These are phyloP conservation scores for Phytophthora pluvialis DNA, from an alignment of 352 stramenopile species.

Conservation along the genomic window DNA sequence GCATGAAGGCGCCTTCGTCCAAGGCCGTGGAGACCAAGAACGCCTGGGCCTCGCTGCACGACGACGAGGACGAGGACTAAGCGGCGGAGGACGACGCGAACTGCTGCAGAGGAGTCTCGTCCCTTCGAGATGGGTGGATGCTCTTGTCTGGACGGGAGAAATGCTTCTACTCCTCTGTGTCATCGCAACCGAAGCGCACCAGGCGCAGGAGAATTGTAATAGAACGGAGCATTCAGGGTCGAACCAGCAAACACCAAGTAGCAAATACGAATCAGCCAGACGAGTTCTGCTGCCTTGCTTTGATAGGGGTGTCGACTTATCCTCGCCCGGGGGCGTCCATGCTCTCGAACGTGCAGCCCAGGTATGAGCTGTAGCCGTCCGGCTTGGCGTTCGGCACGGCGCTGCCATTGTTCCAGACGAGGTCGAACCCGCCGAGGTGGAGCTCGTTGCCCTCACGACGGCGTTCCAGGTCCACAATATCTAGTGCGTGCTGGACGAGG, in stretches of 20 bases:
- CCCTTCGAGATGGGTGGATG: not conserved
- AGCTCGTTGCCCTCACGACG: slow-evolving; percentile 48
- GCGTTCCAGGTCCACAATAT: slow-evolving; percentile 87
- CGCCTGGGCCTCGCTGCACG: slow-evolving; percentile 67
- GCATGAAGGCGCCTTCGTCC: slow-evolving; percentile 65
- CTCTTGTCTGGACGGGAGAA: slow-evolving; percentile 6
- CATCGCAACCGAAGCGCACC: slow-evolving; percentile 6
- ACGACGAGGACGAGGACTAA: slow-evolving; percentile 72
- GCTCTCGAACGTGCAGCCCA: slow-evolving; percentile 62
- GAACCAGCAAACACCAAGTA: slow-evolving; percentile 18
- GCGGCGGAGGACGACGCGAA: not conserved
- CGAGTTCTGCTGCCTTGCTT: slow-evolving; percentile 17
- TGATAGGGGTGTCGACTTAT: slow-evolving; percentile 5
- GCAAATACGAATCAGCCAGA: slow-evolving; percentile 22
- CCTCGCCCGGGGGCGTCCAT: slow-evolving; percentile 25
- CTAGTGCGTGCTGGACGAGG: slow-evolving; percentile 88
- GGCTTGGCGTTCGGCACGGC: slow-evolving; percentile 45
- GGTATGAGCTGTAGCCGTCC: slow-evolving; percentile 62
- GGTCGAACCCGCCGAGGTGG: slow-evolving; percentile 74
- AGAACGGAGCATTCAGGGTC: slow-evolving; percentile 21
- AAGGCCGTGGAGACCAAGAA: slow-evolving; percentile 81
- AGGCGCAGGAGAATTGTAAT: slow-evolving; percentile 19
- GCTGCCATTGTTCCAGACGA: slow-evolving; percentile 59
- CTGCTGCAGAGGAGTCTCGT: not conserved
- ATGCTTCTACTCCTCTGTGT: slow-evolving; percentile 20